These are phyloP conservation scores for Rutidosis leptorrhynchoides DNA, from an alignment of 129 eudicot genomes.

Conservation along the genomic window DNA sequence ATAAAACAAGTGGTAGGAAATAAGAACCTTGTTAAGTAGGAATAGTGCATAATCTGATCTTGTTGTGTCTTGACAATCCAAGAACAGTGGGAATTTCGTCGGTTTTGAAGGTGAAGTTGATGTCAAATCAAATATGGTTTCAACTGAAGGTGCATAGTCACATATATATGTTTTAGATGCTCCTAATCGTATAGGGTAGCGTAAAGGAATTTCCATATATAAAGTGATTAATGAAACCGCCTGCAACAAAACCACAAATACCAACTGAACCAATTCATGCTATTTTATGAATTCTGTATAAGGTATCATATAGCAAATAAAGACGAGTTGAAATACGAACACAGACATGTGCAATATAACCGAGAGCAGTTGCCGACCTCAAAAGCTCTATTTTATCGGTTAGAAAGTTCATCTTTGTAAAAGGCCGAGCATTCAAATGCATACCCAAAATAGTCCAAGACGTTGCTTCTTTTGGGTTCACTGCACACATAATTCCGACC, in stretches of 20 bases:
- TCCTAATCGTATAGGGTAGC: constrained; percentile 79
- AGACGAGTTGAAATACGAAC: not conserved
- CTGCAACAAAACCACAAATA: constrained; percentile 38
- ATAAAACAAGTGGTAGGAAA: not conserved
- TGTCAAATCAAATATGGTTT: constrained; percentile 48
- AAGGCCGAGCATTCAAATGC: constrained; percentile 69
- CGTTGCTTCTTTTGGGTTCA: constrained; percentile 60
- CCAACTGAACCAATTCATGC: not conserved
- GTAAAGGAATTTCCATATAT: constrained; percentile 82
- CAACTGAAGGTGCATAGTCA: constrained; percentile 75
- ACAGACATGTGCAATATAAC: constrained; percentile 93
- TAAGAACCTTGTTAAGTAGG: constrained; percentile 79
- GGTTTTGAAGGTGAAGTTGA: constrained; percentile 48
- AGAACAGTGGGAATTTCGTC: constrained; percentile 79
- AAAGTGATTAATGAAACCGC: constrained; percentile 77
- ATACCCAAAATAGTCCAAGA: constrained; percentile 77
- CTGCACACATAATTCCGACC: constrained; percentile 57
- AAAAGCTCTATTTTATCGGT: constrained; percentile 87
- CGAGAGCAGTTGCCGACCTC: constrained; percentile 91
- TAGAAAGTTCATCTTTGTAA: constrained; percentile 79
- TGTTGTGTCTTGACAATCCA: constrained; percentile 97
- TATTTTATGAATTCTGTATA: no score
- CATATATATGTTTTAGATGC: constrained; percentile 92
- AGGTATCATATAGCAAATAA: not conserved
- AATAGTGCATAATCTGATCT: constrained; percentile 97